These are phyloP conservation scores for Fusarium foetens DNA, from an alignment of 2,329 filamentous ascomycete genomes.

Conservation along the genomic window DNA sequence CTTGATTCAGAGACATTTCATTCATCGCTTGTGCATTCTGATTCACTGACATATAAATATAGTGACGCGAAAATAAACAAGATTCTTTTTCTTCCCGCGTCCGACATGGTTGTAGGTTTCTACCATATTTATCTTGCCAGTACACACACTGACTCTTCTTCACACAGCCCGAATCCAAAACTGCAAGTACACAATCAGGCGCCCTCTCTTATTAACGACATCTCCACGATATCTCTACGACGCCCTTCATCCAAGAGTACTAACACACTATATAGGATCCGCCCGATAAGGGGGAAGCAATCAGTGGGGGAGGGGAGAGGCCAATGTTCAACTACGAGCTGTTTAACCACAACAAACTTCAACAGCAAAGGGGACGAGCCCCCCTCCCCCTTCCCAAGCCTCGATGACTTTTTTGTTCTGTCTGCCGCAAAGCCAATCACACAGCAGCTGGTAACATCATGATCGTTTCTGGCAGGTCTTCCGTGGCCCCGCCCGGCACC, in stretches of 20 bases:
- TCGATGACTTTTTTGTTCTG: rapidly evolving
- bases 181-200: not conserved
- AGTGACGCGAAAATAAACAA: not conserved
- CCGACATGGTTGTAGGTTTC: not conserved
- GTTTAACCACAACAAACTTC: no score
- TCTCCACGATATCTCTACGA: not conserved
- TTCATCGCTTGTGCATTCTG: not conserved
- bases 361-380: no score
- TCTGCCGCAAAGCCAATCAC: rapidly evolving
- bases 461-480: no score
- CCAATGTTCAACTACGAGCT: no score
- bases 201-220: not conserved
- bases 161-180: not conserved
- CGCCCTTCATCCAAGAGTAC: not conserved
- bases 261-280: not conserved
- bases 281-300: not conserved
- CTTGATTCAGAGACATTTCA: not conserved
- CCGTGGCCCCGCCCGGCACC: rapidly evolving
- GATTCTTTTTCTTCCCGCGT: not conserved
- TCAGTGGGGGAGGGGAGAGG: not conserved
- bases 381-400: not conserved
- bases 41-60: not conserved
- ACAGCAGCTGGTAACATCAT: rapidly evolving
- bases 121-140: not conserved
- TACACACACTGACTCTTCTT: not conserved